Evolutionary conservation across 2,329 filamentous ascomycete genomes (phyloP), one percentile per base, ranked within the genome.

Genomic region (Talaromyces sp.): DNA sequence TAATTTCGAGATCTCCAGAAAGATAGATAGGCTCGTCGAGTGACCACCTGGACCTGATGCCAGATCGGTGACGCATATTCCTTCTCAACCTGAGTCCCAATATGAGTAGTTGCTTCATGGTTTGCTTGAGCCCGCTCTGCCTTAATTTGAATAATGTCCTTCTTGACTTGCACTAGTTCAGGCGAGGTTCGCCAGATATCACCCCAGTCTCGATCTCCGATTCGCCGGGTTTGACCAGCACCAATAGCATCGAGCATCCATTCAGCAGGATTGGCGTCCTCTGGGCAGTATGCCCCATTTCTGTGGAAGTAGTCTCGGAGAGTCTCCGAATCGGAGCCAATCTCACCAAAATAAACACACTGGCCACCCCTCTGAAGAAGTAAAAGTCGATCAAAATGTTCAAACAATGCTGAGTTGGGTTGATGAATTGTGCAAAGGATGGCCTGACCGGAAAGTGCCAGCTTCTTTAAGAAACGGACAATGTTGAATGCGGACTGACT

Each of bases 1-100:
- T 96, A 96, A 75, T 95, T 91, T 32, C 89, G 89, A 2, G 88
- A 89, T 37, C 91, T 82, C 90, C 90, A 96, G 77, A 89, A 93
- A 0, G 89, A 82, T 3, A 90, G 77, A 70, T 91, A 88, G 59
- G 87, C 90, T 52, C 92, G 86, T 52, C 76, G 79, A 61, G 85
- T 82, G 27, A 96, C 90, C 2, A 89, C 74, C 71, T 85, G 87
- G 70, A 95, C 83, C 77, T 96, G 92, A 70, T 91, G 89, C 74
- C 76, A 77, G 8, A 91, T 72, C 0, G 92, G 89, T 0, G 90
- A 92, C 0, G 92, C 92, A 64, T 89, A 96, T 72, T 96, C 91
- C 63, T 82, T 85, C 58, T 91, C 83, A 4, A 82, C 72, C 0
- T 80, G 76, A 3, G 66, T 62, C 3, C 76, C 70, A 2, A 75